Base-by-base conservation (phyloP, 306 rosid species). In the Prunus mongolica region DNA sequence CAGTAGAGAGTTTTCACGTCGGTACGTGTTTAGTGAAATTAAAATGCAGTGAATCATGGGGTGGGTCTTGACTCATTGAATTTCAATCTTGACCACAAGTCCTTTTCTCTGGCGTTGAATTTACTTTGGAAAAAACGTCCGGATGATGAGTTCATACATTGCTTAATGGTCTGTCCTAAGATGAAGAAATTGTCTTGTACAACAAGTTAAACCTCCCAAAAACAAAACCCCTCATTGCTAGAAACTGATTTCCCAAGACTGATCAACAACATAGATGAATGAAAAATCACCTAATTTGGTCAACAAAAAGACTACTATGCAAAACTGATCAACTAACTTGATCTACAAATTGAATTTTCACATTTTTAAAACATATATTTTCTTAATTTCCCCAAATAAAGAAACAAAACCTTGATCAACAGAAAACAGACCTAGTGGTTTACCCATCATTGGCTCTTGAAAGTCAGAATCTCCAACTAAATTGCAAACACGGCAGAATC, bases 401-500 rank as follows among this genome's bases (percentile, higher is more conserved):
- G 24, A 24, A 27, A 49, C 1, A 8, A 69, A 5, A 58, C 57
- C 74, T 73, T 41, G 18, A 25, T 51, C 55, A 73, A 60, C 77
- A 45, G 77, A 58, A 73, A 73, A 73, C 77, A 16, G 77, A 60
- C 45, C 57, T 6, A 73, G 58, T 76, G 74, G 95, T 78, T 91
- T 83, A 84, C 89, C 95, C 88, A 86, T 85, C 87, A 81, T 75
- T 58, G 76, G 77, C 73, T 85, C 86, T 76, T 77, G 57, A 80
- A 85, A 81, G 81, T 81, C 80, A 84, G 84, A 65, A 91, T 87
- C 86, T 61, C 83, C 75, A 72, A 78, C 63, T 25, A 79, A 85
- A 84, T 30, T 79, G 41, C 66, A 57, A 66, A 34, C 79, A 81
- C 79, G 89, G 72, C 84, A 89, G 95, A 91, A 91, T 88, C 91